Percentiles rank a stretch among this genome's conserved stretches.
phyloP scores from a whole-genome alignment of 1,284 basidiomycete species.

The Ganoderma sp. region DNA sequence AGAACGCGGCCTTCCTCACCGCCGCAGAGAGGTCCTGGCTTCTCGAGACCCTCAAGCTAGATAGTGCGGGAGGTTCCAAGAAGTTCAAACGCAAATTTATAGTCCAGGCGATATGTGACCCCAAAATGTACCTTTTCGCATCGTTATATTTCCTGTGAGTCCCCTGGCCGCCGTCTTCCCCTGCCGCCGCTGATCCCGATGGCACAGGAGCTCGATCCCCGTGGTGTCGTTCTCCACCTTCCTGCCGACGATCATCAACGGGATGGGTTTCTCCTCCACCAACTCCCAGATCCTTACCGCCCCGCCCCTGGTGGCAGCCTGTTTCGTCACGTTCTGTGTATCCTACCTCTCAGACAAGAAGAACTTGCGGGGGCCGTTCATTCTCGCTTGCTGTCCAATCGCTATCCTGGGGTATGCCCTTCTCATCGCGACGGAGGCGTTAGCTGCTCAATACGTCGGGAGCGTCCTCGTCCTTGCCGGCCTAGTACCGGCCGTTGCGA shows the following conservation, averaged over 20 bases:
- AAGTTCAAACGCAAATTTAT: conserved; percentile 36
- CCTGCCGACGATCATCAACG: conserved; percentile 41
- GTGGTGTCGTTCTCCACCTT: conserved; percentile 28
- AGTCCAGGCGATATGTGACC: conserved; percentile 34
- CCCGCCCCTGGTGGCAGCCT: conserved; percentile 28
- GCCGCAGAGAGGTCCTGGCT: conserved; percentile 40
- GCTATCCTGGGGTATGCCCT: conserved; percentile 69
- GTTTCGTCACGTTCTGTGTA: conserved; percentile 20
- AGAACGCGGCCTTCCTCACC: conserved; percentile 36
- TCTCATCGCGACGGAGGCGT: conserved; percentile 51
- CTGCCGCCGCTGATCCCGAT: conserved; percentile 33
- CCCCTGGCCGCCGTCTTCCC: conserved; percentile 37
- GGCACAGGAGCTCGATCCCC: conserved; percentile 42
- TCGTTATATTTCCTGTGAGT: conserved; percentile 27
- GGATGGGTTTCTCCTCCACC: conserved; percentile 36
- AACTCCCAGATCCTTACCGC: conserved; percentile 37
- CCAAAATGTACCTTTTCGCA: conserved; percentile 50
- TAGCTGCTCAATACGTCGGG: conserved; percentile 65
- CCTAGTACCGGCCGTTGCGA: conserved; percentile 65
- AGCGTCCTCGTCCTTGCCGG: conserved; percentile 64
- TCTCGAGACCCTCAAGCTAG: conserved; percentile 40
- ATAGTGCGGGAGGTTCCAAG: conserved; percentile 29
- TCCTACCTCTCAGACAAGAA: conserved; percentile 20
- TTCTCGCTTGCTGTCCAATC: conserved; percentile 55
- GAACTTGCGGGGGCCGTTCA: conserved; percentile 55